Evolutionary conservation across 768 basidiomycete species (phyloP), one percentile per base, ranked within the genome.

Genomic region (Steccherinum ochraceum): DNA sequence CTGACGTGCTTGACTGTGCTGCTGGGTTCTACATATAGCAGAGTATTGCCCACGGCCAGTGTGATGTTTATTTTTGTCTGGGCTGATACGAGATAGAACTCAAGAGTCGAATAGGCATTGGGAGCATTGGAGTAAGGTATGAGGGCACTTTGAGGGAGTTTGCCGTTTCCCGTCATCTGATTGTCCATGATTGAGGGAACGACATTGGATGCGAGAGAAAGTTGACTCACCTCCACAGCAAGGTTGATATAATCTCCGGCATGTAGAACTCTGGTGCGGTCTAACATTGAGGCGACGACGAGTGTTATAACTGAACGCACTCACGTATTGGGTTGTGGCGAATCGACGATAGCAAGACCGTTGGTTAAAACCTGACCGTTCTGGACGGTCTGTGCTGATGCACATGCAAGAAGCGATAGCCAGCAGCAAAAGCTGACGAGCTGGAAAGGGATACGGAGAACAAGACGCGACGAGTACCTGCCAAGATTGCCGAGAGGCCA

Each of bases 41-140:
- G 58, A 13, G 51, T 55, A 10, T 73, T 50, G 3, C 68, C 69
- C 21, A 54, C 45, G 19, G 72, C 67, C 20, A 79, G 66, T 4
- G 72, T 75, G 3, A 73, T 39, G 54, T 77, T 76, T 24, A 65
- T 21, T n/a, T 64, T 60, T 10, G 64, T 61, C 26, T 64, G 49
- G 1, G 66, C 55, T 2, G 77, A 78, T 7, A 76, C 69, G 11
- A 77, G 63, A 52, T 68, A 77, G 5, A 78, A 67, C 25, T 74
- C 65, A 5, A 78, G 58, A 5, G 60, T 58, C 49, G 71, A 65
- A 56, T 64, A 69, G 26, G 61, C 53, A 5, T 66, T 70, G 0
- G 64, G 48, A 3, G 63, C 53, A 3, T 52, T 56, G 11, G 69
- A 70, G 39, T 55, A 58, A 7, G 67, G 67, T 12, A 57, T 53